These are phyloP conservation scores for Guadua angustifolia DNA, from an alignment of 176 grass and related monocot species.

Conservation along the genomic window DNA sequence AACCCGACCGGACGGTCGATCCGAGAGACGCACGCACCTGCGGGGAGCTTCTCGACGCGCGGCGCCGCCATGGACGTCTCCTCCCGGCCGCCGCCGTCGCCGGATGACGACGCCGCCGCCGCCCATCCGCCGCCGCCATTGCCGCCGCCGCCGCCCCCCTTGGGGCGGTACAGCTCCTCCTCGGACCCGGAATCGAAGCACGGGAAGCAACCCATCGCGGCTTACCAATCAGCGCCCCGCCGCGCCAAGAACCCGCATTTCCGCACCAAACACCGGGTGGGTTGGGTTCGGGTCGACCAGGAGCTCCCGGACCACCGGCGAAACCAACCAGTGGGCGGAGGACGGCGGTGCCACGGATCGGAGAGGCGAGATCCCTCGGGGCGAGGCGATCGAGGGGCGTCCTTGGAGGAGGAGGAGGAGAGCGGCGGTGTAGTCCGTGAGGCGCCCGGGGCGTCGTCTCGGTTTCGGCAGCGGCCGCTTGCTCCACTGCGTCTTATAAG, in stretches of 20 bases:
- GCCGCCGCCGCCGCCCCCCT: constrained; percentile 11
- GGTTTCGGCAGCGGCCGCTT: neutral
- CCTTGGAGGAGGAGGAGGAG: neutral
- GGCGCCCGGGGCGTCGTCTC: too few species aligned
- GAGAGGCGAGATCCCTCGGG: too few species aligned
- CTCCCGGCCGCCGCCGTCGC: constrained; percentile 27
- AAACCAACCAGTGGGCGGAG: neutral
- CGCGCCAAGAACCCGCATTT: constrained; percentile 49
- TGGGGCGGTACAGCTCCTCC: constrained; percentile 43
- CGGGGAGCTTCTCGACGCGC: constrained; percentile 41
- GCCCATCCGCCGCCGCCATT: neutral
- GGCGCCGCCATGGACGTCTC: constrained; percentile 44
- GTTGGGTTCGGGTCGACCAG: neutral
- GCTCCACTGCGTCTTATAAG: constrained; percentile 32
- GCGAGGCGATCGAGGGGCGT: neutral
- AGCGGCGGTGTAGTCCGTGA: constrained; percentile 30
- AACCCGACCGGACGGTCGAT: constrained; percentile 19
- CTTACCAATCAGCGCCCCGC: constrained; percentile 1
- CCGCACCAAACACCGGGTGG: neutral
- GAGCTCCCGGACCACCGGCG: too few species aligned
- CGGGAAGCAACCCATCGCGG: constrained; percentile 80
- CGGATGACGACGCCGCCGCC: constrained; percentile 43
- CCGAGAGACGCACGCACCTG: constrained; percentile 43
- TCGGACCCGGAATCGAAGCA: constrained; percentile 68
- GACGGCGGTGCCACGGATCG: neutral